A percentile compares a stretch with the other conserved stretches of the same genome.
These are phyloP conservation scores for Cardiospermum halicacabum DNA, from an alignment of 345 rosid species.

Conservation along the genomic window DNA sequence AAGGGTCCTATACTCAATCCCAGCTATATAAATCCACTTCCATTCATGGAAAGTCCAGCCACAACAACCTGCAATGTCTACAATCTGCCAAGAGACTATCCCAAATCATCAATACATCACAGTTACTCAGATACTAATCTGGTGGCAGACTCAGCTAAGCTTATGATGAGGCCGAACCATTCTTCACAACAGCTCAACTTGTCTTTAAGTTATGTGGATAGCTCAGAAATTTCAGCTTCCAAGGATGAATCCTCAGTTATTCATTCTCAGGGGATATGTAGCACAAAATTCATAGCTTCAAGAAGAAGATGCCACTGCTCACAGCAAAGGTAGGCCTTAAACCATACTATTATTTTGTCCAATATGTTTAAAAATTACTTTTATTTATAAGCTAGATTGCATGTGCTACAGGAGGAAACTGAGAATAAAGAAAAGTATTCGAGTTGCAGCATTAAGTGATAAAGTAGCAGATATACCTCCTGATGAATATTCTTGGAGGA, in stretches of 20 bases:
- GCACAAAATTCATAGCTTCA: constrained; percentile 19
- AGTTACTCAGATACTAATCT: not conserved
- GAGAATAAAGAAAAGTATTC: constrained; percentile 24
- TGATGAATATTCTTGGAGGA: constrained; percentile 35
- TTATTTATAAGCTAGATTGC: too few species aligned
- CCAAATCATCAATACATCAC: not conserved
- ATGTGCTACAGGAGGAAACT: too few species aligned
- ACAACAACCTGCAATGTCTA: constrained; percentile 3
- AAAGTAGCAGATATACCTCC: constrained; percentile 30
- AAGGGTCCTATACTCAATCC: constrained; percentile 28
- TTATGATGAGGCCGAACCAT: constrained; percentile 15
- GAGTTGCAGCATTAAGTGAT: constrained; percentile 28
- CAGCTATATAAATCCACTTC: constrained; percentile 19
- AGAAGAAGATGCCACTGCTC: constrained; percentile 32
- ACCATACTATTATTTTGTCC: too few species aligned
- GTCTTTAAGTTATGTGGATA: not conserved
- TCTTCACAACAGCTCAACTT: constrained; percentile 8
- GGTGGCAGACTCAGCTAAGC: constrained; percentile 13
- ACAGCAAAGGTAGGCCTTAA: constrained; percentile 27
- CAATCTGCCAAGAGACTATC: constrained; percentile 1
- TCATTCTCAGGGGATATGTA: constrained; percentile 8
- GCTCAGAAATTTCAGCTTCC: constrained; percentile 18
- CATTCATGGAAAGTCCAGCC: constrained; percentile 22
- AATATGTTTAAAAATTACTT: too few species aligned
- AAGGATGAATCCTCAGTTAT: constrained; percentile 6